Conservation (phyloP, 176 grass and related monocot genomes). For the Carex scoparia region DNA sequence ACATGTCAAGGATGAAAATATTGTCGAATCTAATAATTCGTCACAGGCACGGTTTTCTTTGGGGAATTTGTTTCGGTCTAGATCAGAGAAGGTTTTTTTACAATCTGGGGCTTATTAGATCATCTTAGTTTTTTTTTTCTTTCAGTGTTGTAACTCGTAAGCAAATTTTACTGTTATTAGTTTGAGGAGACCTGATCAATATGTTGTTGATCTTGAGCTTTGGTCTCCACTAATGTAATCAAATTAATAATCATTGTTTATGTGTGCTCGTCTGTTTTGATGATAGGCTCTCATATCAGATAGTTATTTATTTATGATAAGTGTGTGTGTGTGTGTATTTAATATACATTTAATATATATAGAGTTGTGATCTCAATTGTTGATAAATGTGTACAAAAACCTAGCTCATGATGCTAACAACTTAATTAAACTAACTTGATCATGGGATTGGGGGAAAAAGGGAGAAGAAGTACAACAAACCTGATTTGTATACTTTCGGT, state of each 20-base stretch:
- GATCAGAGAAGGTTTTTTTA: slow-evolving; percentile 82
- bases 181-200: background rate
- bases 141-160: background rate
- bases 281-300: background rate
- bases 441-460: background rate
- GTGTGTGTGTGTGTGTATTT: too few relatives aligned
- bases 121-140: slow-evolving; percentile 25
- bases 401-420: background rate
- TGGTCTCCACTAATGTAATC: background rate
- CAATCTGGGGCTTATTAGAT: slow-evolving; percentile 74
- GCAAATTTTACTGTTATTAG: background rate
- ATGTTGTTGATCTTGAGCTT: background rate
- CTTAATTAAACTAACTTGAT: background rate
- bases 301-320: background rate
- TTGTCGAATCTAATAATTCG: slow-evolving; percentile 26
- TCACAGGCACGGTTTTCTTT: slow-evolving; percentile 39
- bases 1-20: slow-evolving; percentile 36
- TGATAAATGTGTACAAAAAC: too few relatives aligned
- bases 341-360: too few relatives aligned
- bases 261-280: background rate
- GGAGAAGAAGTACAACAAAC: background rate
- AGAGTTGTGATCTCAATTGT: background rate
- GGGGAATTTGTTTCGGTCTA: slow-evolving; percentile 64
- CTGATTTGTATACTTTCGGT: background rate
- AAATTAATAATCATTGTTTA: background rate